Base-by-base conservation (phyloP, 805 yeast species). In the Wickerhamiella hasegawae region DNA sequence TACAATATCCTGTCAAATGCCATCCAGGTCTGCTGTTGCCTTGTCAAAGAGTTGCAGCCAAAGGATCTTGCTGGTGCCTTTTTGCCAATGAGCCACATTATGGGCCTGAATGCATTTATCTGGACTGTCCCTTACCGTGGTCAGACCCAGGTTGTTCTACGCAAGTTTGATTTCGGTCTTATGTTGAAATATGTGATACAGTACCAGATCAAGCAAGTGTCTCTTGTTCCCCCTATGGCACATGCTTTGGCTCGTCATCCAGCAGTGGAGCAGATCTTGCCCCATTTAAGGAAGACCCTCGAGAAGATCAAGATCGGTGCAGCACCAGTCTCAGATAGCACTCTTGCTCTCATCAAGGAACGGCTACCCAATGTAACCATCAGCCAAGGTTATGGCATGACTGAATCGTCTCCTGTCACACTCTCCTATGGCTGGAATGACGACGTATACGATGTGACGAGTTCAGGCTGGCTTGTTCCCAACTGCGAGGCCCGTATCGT, bases 351-450 rank as follows among this genome's bases (percentile, higher is more conserved):
- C 14, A 33, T 43, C 16, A 18, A 21, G 19, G 23, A 18, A 5
- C 42, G 40, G 22, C 27, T 38, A n/a, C 48, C 48, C 17, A 25
- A 33, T 3, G 29, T 38, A 14, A 1, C 14, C n/a, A 17, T 44
- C 37, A 10, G 41, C 35, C 47, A 54, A 35, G 52, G 47, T 16
- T 48, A 45, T 27, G 80, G 81, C 3, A 56, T 71, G 40, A 73
- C 80, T 4, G 83, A 75, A 52, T 62, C 76, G 12, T 67, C 73
- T 46, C 79, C 77, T 2, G 76, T 75, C 4, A 53, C 62, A 17
- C 43, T 61, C 9, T 52, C 51, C 31, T 55, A 57, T 4, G 41
- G 55, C 22, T 47, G 55, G 28, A 38, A 45, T 11, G 63, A 63
- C 19, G 56, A 64, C 18, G 56, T 62, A 41, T 65, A 66, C 27